Evolutionary conservation across 257 asterid genomes (phyloP).

Genomic region (Nicotiana paniculata): DNA sequence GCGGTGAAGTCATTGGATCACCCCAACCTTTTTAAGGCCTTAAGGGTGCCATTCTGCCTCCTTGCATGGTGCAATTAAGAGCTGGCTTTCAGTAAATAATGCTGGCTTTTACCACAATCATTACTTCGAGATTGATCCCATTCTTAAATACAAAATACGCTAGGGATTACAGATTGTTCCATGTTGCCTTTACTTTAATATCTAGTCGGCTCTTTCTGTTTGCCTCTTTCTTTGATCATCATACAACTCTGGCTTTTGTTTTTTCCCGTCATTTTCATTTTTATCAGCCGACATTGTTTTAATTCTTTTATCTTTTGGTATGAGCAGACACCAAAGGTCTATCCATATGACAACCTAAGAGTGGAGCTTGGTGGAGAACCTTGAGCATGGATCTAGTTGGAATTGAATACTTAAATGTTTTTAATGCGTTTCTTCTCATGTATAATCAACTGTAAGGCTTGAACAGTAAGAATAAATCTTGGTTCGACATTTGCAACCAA

Average conservation of each 20-base stretch:
- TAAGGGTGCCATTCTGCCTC: too few species aligned
- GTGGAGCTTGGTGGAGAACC: constrained; percentile 91
- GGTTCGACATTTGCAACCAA: constrained; percentile 12
- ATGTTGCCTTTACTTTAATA: not conserved
- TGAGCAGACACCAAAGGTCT: constrained; percentile 59
- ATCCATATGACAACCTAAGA: constrained; percentile 72
- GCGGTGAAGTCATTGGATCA: not conserved
- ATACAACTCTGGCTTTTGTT: not conserved
- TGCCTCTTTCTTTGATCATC: not conserved
- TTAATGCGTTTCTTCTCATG: not conserved
- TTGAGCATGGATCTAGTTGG: constrained; percentile 10
- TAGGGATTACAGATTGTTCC: not conserved
- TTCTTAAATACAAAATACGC: not conserved
- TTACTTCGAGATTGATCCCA: not conserved
- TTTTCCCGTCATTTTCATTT: not conserved
- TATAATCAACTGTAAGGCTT: not conserved
- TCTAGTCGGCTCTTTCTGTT: not conserved
- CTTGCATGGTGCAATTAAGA: not conserved
- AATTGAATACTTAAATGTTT: not conserved
- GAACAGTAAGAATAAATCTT: constrained; percentile 13
- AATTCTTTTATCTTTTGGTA: not conserved
- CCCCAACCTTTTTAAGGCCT: too few species aligned
- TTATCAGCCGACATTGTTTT: not conserved
- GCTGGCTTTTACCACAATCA: not conserved
- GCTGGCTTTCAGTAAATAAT: not conserved